Evolutionary conservation across 164 flowering plant genomes (phyloP).

Genomic region (Brasenia schreberi): DNA sequence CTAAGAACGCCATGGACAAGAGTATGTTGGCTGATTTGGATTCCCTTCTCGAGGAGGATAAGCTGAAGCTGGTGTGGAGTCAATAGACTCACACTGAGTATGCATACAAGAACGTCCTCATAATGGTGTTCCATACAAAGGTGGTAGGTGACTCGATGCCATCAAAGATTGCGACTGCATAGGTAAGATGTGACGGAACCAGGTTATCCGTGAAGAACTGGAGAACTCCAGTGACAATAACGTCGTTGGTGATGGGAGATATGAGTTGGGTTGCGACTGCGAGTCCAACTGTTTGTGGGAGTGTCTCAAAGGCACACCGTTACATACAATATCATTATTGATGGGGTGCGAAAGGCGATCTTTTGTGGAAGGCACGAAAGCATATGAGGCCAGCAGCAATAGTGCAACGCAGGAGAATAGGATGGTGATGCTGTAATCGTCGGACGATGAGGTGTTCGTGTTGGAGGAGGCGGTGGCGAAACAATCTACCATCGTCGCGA

Average conservation of each 20-base stretch:
- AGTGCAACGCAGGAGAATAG: background rate
- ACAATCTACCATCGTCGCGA: too few relatives aligned
- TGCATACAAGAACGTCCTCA: conserved; percentile 39
- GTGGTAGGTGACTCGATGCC: conserved; percentile 40
- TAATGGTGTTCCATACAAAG: conserved; percentile 47
- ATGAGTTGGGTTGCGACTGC: too few relatives aligned
- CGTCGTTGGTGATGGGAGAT: conserved; percentile 18
- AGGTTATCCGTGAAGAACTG: background rate
- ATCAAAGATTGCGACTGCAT: conserved; percentile 33
- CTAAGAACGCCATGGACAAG: too few relatives aligned
- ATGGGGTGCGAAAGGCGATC: too few relatives aligned
- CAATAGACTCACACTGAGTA: conserved; percentile 33
- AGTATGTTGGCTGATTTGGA: too few relatives aligned
- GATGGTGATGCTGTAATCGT: background rate
- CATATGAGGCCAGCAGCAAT: too few relatives aligned
- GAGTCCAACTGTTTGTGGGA: too few relatives aligned
- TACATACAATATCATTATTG: too few relatives aligned
- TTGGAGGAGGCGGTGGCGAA: background rate
- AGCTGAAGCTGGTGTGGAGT: too few relatives aligned
- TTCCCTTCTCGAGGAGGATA: too few relatives aligned
- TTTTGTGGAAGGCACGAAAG: too few relatives aligned
- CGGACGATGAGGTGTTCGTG: background rate
- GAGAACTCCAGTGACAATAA: conserved; percentile 2
- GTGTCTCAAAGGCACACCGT: too few relatives aligned
- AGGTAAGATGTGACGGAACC: conserved; percentile 6